Percentiles rank a stretch among this genome's conserved stretches.
Conservation (phyloP, 306 rosid species). For the Sesbania bispinosa region DNA sequence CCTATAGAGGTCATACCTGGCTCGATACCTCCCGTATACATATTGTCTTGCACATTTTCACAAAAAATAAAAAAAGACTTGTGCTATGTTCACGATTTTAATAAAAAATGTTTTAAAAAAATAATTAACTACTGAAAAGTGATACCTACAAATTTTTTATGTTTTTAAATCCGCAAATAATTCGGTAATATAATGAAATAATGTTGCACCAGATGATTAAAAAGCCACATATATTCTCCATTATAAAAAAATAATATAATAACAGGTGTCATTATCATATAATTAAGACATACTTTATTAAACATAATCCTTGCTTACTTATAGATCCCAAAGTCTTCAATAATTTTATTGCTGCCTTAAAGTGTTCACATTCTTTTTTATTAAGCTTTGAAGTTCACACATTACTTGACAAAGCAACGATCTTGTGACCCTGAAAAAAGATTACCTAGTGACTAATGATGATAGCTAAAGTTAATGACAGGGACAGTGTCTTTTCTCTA, state of each 20-base stretch:
- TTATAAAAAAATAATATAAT: background rate
- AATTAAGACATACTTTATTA: conserved; percentile 22
- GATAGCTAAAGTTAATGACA: conserved; percentile 45
- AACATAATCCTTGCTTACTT: conserved; percentile 23
- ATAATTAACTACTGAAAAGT: background rate
- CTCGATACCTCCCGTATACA: too few species aligned
- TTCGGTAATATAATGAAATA: background rate
- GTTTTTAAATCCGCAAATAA: background rate
- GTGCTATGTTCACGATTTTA: too few species aligned
- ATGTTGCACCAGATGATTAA: background rate
- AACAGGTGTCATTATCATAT: conserved; percentile 18
- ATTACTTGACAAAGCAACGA: conserved; percentile 30
- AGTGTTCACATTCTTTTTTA: conserved; percentile 26
- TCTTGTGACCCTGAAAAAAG: conserved; percentile 22
- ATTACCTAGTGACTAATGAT: conserved; percentile 39
- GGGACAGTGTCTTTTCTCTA: conserved; percentile 37
- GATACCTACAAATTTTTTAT: background rate
- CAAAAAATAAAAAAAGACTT: too few species aligned
- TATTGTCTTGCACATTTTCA: too few species aligned
- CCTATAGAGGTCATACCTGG: too few species aligned
- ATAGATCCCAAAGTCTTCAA: conserved; percentile 23
- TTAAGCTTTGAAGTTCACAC: conserved; percentile 18
- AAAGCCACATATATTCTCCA: background rate
- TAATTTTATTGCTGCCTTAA: conserved; percentile 20
- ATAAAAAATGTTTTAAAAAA: too few species aligned